Base-by-base conservation (phyloP, 2,329 filamentous ascomycete species). In the Fusarium begoniae region DNA sequence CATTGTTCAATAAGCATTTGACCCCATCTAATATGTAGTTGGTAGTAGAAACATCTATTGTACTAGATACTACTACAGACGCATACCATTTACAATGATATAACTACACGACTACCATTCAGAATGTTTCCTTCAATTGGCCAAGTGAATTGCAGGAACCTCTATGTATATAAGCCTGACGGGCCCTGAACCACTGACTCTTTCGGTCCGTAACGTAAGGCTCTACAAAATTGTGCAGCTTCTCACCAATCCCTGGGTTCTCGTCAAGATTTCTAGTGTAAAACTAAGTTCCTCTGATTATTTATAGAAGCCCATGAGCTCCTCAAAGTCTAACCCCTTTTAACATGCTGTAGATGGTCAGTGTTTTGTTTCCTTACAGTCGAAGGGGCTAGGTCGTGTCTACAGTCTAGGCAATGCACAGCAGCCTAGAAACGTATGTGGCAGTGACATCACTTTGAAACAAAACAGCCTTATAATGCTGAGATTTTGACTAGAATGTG, bases 91-190 rank as follows among this genome's bases (percentile, higher is more conserved):
- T 13, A 18, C 6, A 28, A 40, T 28, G 14, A 40, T 17, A 4
- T 22, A 40, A 40, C 10, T n/a, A 40, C 5, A 40, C 20, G 5
- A 22, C 14, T 40, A 5, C 5, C 7, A 22, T 17, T n/a, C 13
- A n/a, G 8, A 3, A 9, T 13, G 28, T 2, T 1, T 22, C 10
- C 5, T 38, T 7, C 3, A 18, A 12, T 5, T 22, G 4, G 11
- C 18, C 10, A 38, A 40, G 20, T 54, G 51, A 40, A 40, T 8
- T 28, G 7, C 5, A 17, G 22, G 35, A 7, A 6, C 8, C 14
- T 54, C 51, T 38, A 24, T 28, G 18, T 2, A 8, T 54, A 38
- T 1, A 13, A 26, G 14, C 24, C n/a, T 38, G 35, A 24, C 1
- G 8, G 6, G 30, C 35, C 3, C 4, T 35, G 18, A 15, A 18